Percentiles rank a stretch among this genome's conserved stretches.
Evolutionary conservation across 345 rosid species (phyloP).

Genomic region (Brassica nigra): DNA sequence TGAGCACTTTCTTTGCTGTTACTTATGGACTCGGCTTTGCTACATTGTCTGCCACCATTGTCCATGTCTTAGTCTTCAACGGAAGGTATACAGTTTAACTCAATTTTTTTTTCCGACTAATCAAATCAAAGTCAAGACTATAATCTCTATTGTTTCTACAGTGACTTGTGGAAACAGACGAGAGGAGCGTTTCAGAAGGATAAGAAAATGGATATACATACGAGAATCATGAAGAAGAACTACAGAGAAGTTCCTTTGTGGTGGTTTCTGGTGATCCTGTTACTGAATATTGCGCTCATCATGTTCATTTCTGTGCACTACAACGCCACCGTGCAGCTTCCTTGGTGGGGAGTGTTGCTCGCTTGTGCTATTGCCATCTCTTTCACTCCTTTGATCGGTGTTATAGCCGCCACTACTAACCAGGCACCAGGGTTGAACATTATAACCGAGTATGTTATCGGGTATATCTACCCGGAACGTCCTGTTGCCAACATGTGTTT

Average conservation of each 20-base stretch:
- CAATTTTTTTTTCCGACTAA: background rate
- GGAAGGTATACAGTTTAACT: conserved; percentile 48
- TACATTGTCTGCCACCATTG: conserved; percentile 66
- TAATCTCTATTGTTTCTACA: conserved; percentile 29
- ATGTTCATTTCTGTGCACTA: conserved; percentile 62
- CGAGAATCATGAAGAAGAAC: conserved; percentile 71
- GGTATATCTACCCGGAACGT: conserved; percentile 74
- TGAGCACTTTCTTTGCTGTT: conserved; percentile 79
- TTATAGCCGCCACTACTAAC: conserved; percentile 72
- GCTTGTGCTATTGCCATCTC: conserved; percentile 76
- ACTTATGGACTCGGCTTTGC: conserved; percentile 92
- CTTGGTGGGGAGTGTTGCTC: conserved; percentile 88
- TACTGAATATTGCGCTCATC: conserved; percentile 50
- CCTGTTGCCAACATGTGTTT: conserved; percentile 97
- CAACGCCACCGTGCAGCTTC: conserved; percentile 69
- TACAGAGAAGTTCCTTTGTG: conserved; percentile 66
- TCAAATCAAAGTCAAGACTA: background rate
- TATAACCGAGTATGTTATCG: conserved; percentile 82
- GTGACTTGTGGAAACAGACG: conserved; percentile 68
- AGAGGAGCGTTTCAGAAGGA: conserved; percentile 53
- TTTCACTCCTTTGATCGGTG: conserved; percentile 81
- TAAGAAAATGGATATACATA: conserved; percentile 69
- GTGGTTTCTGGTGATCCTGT: conserved; percentile 74
- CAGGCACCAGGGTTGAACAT: conserved; percentile 78
- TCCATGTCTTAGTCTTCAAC: conserved; percentile 71